Evolutionary conservation across 345 rosid species (phyloP).

Genomic region (Bruguiera gymnorhiza): DNA sequence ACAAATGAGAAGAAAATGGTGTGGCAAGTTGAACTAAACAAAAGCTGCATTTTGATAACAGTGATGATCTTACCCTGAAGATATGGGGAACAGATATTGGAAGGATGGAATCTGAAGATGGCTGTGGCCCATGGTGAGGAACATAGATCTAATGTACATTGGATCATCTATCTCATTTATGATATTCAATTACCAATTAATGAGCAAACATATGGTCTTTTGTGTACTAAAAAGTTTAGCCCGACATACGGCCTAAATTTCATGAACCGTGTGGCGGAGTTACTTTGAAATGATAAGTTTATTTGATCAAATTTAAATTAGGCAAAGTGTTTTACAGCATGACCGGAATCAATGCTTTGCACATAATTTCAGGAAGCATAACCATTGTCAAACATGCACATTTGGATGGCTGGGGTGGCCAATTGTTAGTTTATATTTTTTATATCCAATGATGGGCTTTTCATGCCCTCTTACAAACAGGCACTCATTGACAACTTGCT

Average conservation of each 20-base stretch:
- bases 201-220: too few species aligned
- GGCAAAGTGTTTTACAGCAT: neutral
- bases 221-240: neutral
- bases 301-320: too few species aligned
- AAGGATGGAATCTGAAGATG: conserved; percentile 62
- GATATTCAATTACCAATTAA: neutral
- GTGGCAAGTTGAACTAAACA: conserved; percentile 6
- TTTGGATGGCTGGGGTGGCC: neutral
- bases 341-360: neutral
- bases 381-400: neutral
- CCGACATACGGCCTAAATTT: neutral
- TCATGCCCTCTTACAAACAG: neutral
- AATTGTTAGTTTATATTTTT: neutral
- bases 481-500: neutral
- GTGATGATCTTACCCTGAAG: conserved; percentile 94
- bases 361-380: neutral
- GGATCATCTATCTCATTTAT: conserved; percentile 1
- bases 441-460: neutral
- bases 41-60: conserved; percentile 38
- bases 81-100: conserved; percentile 65
- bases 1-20: neutral
- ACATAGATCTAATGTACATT: conserved; percentile 14
- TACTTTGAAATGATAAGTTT: neutral
- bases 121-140: conserved; percentile 78
- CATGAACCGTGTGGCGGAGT: neutral